phyloP scores from a whole-genome alignment of 257 asterid genomes.

The Solanum clarkiae region DNA sequence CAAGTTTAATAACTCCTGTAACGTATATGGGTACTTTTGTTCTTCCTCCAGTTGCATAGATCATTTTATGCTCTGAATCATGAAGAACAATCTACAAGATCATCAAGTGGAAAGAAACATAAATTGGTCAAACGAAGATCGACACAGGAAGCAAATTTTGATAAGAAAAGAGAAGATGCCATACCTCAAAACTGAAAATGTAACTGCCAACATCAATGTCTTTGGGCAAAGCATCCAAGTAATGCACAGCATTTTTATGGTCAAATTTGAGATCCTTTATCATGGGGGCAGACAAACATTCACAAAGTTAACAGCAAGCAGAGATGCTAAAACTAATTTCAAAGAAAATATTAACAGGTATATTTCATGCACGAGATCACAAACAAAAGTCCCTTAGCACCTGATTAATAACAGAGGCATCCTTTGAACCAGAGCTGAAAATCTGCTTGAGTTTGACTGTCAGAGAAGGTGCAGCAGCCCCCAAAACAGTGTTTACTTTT shows the following conservation, averaged over 20 bases:
- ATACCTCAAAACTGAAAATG: slow-evolving; percentile 78
- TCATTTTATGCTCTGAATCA: slow-evolving; percentile 59
- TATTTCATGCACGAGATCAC: slow-evolving; percentile 7
- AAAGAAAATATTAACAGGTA: neutral
- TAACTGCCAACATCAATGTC: slow-evolving; percentile 62
- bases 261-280: slow-evolving; percentile 72
- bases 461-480: slow-evolving; percentile 66
- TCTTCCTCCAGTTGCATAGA: slow-evolving; percentile 82
- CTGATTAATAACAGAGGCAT: slow-evolving; percentile 76
- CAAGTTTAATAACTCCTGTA: slow-evolving; percentile 58
- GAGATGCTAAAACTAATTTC: neutral
- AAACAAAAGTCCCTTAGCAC: slow-evolving; percentile 19
- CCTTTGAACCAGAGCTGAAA: slow-evolving; percentile 64
- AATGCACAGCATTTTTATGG: slow-evolving; percentile 43
- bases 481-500: slow-evolving; percentile 65
- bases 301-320: neutral
- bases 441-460: slow-evolving; percentile 85
- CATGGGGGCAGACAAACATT: slow-evolving; percentile 9
- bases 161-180: neutral
- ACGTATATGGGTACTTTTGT: slow-evolving; percentile 56
- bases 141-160: neutral
- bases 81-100: slow-evolving; percentile 50
- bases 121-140: neutral
- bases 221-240: slow-evolving; percentile 57
- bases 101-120: neutral